Percentiles rank a stretch among this genome's conserved stretches.
These are phyloP conservation scores for Penicillium fimorum DNA, from an alignment of 495 filamentous ascomycete genomes.

Conservation along the genomic window DNA sequence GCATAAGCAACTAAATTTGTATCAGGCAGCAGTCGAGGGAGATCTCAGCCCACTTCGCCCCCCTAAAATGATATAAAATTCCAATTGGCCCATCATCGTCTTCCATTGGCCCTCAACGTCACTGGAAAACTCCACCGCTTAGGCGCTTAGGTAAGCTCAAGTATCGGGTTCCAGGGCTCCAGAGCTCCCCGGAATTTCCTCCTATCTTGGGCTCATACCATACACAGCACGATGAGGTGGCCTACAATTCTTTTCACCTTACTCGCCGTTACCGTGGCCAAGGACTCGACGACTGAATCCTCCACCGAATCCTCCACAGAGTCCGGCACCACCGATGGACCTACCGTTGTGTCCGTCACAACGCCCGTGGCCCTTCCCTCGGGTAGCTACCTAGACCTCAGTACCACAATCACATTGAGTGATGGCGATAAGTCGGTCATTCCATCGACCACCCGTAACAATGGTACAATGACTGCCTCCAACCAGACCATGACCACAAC, in stretches of 20 bases:
- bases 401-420: slow-evolving; percentile 37
- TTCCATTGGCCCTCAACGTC: slow-evolving; percentile 17
- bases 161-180: not conserved
- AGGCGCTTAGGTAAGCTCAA: not conserved
- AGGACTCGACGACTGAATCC: slow-evolving; percentile 16
- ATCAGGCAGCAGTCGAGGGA: not conserved
- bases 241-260: slow-evolving; percentile 16
- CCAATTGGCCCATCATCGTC: slow-evolving; percentile 18
- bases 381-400: slow-evolving; percentile 40
- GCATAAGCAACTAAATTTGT: not conserved
- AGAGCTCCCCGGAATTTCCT: not conserved
- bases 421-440: slow-evolving; percentile 25
- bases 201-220: not conserved
- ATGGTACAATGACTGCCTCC: slow-evolving; percentile 23
- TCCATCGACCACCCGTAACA: slow-evolving; percentile 19
- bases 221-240: slow-evolving; percentile 30
- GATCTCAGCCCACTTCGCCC: not conserved
- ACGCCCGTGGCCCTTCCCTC: slow-evolving; percentile 26
- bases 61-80: not conserved
- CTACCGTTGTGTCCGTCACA: slow-evolving; percentile 17
- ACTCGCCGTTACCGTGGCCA: slow-evolving; percentile 18
- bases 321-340: slow-evolving; percentile 5
- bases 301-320: slow-evolving; percentile 15
- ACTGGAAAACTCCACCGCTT: slow-evolving; percentile 2
- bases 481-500: slow-evolving; percentile 40